Base-by-base conservation (phyloP, 306 rosid genomes). In the Trifolium pratense region DNA sequence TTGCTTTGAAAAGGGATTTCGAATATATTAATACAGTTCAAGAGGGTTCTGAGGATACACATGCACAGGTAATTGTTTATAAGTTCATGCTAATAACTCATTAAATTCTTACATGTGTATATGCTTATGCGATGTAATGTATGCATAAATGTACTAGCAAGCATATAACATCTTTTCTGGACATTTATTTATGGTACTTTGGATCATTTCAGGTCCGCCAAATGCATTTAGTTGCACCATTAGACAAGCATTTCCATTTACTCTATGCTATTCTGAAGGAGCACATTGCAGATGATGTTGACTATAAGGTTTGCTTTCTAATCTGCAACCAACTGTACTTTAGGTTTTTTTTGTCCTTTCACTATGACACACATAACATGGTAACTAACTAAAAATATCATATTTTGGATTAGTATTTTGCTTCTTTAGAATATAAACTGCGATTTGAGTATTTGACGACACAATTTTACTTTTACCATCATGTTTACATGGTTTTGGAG, bases 1-100 rank as follows among this genome's bases (percentile, higher is more conserved):
- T 94, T 83, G 97, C 99, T 53, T 81, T 94, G 87, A 91, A 78
- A 83, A 89, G 94, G 78, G 97, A 94, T 75, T 96, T 89, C 76
- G 96, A 91, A 79, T 89, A 84, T 85, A 77, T 94, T 73, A 87
- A 84, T 77, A 94, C 99, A 9, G 97, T 94, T 80, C 77, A 87
- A 79, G 91, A 83, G 81, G 99, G 97, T 66, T 79, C 86, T 34
- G 97, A 86, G 75, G 99, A 94, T 85, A 94, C 99, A 15, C 97
- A 94, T 85, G 69, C 99, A 2, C 91, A 91, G 93, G 99, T 87
- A 37, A 81, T 69, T 46, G 12, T 60, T 77, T 42, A 5, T 62
- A 29, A 21, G 21, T 73, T 68, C 63, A 36, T 25, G 43, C 64
- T 57, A 26, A 56, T 55, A 68, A 46, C 62, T 48, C 14, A 8